These are phyloP conservation scores for Lepidium sativum DNA, from an alignment of 345 rosid genomes.

Conservation along the genomic window DNA sequence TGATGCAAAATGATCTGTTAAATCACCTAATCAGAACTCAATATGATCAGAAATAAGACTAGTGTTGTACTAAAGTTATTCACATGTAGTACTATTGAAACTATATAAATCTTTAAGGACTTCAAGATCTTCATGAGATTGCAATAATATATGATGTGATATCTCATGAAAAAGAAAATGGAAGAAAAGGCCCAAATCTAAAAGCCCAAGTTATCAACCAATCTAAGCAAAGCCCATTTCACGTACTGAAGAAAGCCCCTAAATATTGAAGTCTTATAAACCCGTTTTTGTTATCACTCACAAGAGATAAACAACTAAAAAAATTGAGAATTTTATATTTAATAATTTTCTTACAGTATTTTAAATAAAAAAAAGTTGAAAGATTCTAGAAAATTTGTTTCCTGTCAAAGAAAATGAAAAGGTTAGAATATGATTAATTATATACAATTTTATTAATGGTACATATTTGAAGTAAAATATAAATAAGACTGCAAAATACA, in stretches of 20 bases:
- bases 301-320: background rate
- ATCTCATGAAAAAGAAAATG: background rate
- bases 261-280: background rate
- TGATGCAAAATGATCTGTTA: background rate
- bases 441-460: background rate
- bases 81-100: too few species aligned
- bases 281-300: too few species aligned
- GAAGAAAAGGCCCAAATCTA: background rate
- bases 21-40: background rate
- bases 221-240: background rate
- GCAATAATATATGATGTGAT: too few species aligned
- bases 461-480: background rate
- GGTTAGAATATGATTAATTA: background rate
- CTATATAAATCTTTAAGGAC: too few species aligned
- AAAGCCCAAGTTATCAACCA: background rate
- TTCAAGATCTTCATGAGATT: too few species aligned
- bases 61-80: too few species aligned
- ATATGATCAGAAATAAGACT: background rate
- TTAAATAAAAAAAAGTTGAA: background rate
- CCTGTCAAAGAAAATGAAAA: background rate
- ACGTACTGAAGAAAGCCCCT: background rate
- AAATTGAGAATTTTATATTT: background rate
- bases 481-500: constrained; percentile 7
- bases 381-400: background rate
- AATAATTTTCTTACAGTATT: background rate